Base-by-base conservation (phyloP, 2,329 filamentous ascomycete genomes). In the Scedosporium minutisporum region DNA sequence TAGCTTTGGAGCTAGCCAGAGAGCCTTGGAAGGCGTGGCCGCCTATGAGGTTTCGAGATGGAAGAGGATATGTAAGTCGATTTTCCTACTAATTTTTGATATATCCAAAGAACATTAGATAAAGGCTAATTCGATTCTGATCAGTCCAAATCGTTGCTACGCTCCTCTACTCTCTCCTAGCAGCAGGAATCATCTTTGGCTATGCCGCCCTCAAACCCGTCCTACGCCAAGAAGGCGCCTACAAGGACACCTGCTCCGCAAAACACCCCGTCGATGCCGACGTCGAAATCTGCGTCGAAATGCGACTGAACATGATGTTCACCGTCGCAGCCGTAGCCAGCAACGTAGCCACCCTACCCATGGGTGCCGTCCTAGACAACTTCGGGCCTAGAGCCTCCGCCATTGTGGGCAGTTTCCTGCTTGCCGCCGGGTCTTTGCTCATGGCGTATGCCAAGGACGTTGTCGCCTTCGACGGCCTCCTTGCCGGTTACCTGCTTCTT, bases 221-320 rank as follows among this genome's bases (percentile, higher is more conserved):
- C 7, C 78, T 96, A 27, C 88, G 93, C 65, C 75, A 79, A 12
- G 87, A 92, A 71, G 86, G 86, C 2, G 87, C 90, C 9, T 93
- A 92, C 72, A 78, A 78, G 48, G 80, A 89, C 59, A 74, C 80
- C 41, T 95, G 90, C 69, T 65, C 71, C 51, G 71, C 70, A 44
- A 70, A 66, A 60, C 69, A 67, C 16, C 65, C 68, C 6, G 61
- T 63, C 6, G 60, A 63, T 4, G 63, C 68, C 1, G 66, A 70
- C n/a, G 68, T 69, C 16, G 69, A 79, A 29, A 76, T 72, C n/a
- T 83, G 74, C 71, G 75, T 79, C 63, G 83, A 85, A 69, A 83
- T 86, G 61, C 81, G 80, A 64, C 81, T 96, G 63, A 96, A 96
- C 72, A 78, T 96, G 67, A 96, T 96, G 90, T 96, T 96, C 78